A percentile compares a stretch with the other conserved stretches of the same genome.
These are phyloP conservation scores for Diutina pseudorugosa DNA, from an alignment of 1,139 yeast species.

Conservation along the genomic window DNA sequence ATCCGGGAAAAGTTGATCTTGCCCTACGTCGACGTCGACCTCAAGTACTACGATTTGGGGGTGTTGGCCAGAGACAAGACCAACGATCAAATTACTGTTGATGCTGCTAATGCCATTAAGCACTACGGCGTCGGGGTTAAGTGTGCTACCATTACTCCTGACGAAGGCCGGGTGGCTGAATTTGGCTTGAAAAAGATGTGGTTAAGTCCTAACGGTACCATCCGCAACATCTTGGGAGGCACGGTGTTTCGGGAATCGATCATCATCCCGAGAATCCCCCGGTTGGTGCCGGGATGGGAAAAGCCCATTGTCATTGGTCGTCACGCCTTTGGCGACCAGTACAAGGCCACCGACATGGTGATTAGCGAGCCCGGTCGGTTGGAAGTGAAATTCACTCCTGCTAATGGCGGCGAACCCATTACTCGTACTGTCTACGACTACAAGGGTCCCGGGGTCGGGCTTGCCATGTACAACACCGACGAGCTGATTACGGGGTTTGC, in stretches of 20 bases:
- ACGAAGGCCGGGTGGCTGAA: conserved; percentile 70
- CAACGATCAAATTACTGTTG: conserved; percentile 58
- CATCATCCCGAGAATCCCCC: conserved; percentile 63
- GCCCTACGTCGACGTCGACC: conserved; percentile 62
- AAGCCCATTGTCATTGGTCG: conserved; percentile 77
- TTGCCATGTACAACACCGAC: conserved; percentile 77
- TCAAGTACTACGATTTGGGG: conserved; percentile 67
- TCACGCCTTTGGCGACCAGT: conserved; percentile 81
- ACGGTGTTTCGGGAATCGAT: conserved; percentile 80
- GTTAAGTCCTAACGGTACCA: conserved; percentile 79
- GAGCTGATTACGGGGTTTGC: conserved; percentile 73
- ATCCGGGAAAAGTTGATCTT: conserved; percentile 58
- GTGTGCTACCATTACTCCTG: conserved; percentile 83
- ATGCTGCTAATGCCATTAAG: conserved; percentile 66
- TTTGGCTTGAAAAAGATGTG: conserved; percentile 71
- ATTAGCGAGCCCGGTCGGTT: conserved; percentile 59
- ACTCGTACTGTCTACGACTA: conserved; percentile 47
- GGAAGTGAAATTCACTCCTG: conserved; percentile 53
- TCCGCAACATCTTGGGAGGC: conserved; percentile 71
- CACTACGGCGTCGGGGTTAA: conserved; percentile 73
- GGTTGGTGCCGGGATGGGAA: conserved; percentile 70
- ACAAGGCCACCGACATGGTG: conserved; percentile 66
- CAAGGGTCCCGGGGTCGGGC: conserved; percentile 57
- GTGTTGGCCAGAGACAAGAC: conserved; percentile 62
- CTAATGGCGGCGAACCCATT: conserved; percentile 40